phyloP scores from a whole-genome alignment of 2,329 filamentous ascomycete genomes.

The Exophiala spinifera region DNA sequence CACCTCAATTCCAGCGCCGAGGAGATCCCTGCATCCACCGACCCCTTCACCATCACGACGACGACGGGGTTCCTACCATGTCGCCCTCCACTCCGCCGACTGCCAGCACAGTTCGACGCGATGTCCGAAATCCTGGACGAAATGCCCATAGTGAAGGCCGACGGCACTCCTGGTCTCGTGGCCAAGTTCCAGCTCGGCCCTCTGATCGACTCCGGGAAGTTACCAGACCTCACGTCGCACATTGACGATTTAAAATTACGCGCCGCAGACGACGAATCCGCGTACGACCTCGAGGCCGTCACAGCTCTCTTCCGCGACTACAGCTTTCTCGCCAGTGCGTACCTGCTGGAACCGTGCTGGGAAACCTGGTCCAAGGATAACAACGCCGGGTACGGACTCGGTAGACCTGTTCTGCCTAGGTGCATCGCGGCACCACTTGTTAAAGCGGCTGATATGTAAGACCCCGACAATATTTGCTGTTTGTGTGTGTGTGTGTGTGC shows the following conservation, averaged over 20 bases:
- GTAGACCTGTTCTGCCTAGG: constrained; percentile 67
- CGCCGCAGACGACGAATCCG: constrained; percentile 33
- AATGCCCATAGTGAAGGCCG: constrained; percentile 73
- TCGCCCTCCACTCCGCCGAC: constrained; percentile 41
- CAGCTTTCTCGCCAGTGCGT: constrained; percentile 83
- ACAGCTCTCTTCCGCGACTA: constrained; percentile 91
- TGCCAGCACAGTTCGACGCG: constrained; percentile 70
- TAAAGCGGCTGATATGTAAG: constrained; percentile 80
- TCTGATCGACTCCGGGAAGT: constrained; percentile 62
- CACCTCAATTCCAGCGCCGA: constrained; percentile 44
- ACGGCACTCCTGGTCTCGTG: constrained; percentile 73
- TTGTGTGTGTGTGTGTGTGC: too few species aligned
- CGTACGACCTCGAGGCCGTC: constrained; percentile 72
- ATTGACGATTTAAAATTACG: constrained; percentile 70
- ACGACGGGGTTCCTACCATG: constrained; percentile 46
- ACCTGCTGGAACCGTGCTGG: constrained; percentile 88
- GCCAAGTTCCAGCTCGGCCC: constrained; percentile 71
- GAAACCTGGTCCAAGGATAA: constrained; percentile 57
- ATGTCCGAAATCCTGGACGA: constrained; percentile 69
- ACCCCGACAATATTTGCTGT: constrained; percentile 30
- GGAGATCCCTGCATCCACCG: constrained; percentile 40
- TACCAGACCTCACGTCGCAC: constrained; percentile 71
- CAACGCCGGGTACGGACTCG: constrained; percentile 74
- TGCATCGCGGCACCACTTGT: constrained; percentile 78
- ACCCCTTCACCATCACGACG: constrained; percentile 49